These are phyloP conservation scores for Hypericum perforatum DNA, from an alignment of 345 rosid species.

Conservation along the genomic window DNA sequence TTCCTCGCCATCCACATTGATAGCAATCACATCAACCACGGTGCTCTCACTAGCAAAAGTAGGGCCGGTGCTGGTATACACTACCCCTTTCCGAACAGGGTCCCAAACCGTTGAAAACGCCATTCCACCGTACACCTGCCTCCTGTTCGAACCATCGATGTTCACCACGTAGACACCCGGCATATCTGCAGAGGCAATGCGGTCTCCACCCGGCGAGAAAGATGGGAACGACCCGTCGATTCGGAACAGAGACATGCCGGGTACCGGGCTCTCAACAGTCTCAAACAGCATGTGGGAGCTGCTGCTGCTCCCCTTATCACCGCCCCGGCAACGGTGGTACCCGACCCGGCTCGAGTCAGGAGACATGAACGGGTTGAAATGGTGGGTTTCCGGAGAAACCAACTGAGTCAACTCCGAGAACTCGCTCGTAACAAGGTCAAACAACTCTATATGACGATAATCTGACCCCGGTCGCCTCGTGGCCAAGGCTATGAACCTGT, in stretches of 20 bases:
- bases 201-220: conserved; percentile 64
- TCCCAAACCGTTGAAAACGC: conserved; percentile 79
- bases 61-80: conserved; percentile 71
- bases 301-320: conserved; percentile 16
- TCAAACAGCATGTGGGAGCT: conserved; percentile 49
- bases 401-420: conserved; percentile 58
- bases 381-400: conserved; percentile 61
- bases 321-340: conserved; percentile 74
- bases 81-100: conserved; percentile 47
- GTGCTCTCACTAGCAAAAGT: conserved; percentile 55
- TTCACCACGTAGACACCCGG: conserved; percentile 82
- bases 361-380: conserved; percentile 73
- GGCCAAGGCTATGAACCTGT: conserved; percentile 62
- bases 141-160: conserved; percentile 59
- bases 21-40: conserved; percentile 58
- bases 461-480: conserved; percentile 50
- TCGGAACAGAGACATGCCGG: conserved; percentile 58
- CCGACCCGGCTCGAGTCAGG: conserved; percentile 68
- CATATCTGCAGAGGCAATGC: conserved; percentile 56
- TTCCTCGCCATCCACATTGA: conserved; percentile 35
- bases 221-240: conserved; percentile 84
- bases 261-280: conserved; percentile 41
- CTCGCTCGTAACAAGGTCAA: conserved; percentile 39
- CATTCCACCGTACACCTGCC: conserved; percentile 33
- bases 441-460: conserved; percentile 77